phyloP scores from a whole-genome alignment of 192 early-diverging fungal species.

The Coemansia sp. region DNA sequence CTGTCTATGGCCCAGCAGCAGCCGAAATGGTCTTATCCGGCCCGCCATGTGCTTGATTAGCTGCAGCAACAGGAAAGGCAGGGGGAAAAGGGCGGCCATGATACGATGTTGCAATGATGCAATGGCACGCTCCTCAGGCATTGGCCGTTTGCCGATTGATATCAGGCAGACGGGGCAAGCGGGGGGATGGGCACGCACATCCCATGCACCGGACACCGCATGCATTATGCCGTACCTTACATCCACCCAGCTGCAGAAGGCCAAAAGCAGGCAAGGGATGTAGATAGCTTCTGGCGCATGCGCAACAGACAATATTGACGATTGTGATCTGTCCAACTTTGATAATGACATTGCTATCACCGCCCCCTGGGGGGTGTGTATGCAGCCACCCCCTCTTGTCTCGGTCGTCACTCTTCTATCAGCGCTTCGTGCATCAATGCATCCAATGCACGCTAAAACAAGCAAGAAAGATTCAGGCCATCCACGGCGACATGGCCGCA shows the following conservation, averaged over 20 bases:
- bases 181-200: too few species aligned
- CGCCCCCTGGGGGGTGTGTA: background rate
- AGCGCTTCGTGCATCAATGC: constrained; percentile 8
- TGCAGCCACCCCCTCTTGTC: background rate
- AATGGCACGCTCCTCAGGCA: background rate
- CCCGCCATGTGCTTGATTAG: constrained; percentile 6
- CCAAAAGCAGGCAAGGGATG: background rate
- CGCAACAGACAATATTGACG: background rate
- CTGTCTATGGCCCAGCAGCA: background rate
- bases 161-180: background rate
- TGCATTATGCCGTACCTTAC: constrained; percentile 9
- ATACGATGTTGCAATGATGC: background rate
- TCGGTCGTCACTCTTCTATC: constrained; percentile 6
- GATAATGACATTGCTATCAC: background rate
- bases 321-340: constrained; percentile 5
- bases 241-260: background rate
- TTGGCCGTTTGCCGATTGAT: background rate
- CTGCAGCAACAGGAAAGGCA: background rate
- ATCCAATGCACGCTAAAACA: constrained; percentile 6
- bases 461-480: background rate
- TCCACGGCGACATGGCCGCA: background rate
- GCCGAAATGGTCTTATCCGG: background rate
- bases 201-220: background rate
- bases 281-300: background rate
- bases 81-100: background rate